These are phyloP conservation scores for Arctium lappa DNA, from an alignment of 129 eudicot genomes.

Conservation along the genomic window DNA sequence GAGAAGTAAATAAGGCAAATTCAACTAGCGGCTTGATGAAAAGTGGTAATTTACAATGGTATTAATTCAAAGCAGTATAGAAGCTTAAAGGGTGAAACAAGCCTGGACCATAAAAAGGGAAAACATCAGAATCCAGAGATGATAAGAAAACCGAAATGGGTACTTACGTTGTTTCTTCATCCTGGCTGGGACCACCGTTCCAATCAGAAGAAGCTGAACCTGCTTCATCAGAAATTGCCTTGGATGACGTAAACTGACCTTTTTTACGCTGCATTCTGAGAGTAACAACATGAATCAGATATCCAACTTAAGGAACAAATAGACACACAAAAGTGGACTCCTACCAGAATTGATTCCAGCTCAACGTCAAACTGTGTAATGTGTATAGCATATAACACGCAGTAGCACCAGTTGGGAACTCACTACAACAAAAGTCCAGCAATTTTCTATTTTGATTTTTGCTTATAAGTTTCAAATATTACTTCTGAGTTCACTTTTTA, in stretches of 20 bases:
- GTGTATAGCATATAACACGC: neutral
- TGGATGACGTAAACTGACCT: conserved; percentile 75
- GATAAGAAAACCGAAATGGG: neutral
- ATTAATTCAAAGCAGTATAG: neutral
- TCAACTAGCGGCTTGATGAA: neutral
- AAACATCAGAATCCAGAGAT: neutral
- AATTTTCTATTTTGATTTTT: neutral
- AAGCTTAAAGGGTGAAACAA: neutral
- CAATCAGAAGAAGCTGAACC: conserved; percentile 58
- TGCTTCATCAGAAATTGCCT: conserved; percentile 43
- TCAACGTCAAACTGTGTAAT: neutral
- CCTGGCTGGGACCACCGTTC: conserved; percentile 48
- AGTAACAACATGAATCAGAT: neutral
- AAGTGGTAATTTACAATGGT: neutral
- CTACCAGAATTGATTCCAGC: neutral
- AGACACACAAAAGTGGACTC: neutral
- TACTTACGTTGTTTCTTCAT: conserved; percentile 69
- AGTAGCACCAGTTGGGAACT: neutral
- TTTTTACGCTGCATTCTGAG: conserved; percentile 72
- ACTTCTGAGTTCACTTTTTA: neutral
- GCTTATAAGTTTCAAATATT: neutral
- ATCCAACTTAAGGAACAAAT: neutral
- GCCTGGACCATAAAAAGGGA: neutral
- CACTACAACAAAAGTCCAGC: neutral
- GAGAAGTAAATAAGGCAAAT: neutral